Percentiles rank a stretch among this genome's conserved stretches.
Conservation (phyloP, 192 early-diverging fungal genomes). For the Rhizophagus clarus region DNA sequence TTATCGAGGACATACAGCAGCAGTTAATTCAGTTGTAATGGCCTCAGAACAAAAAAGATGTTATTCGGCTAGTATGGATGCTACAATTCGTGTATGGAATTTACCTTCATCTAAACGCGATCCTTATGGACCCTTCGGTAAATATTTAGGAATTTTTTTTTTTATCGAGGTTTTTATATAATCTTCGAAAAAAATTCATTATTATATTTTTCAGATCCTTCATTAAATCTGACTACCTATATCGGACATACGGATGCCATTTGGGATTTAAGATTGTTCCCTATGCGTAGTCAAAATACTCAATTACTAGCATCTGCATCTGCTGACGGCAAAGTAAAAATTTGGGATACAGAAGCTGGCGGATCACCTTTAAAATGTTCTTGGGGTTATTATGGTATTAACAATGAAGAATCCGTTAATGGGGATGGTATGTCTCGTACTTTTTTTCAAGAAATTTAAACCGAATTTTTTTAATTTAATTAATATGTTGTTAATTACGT, state of each 20-base stretch:
- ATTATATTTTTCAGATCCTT: conserved; percentile 43
- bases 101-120: conserved; percentile 58
- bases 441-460: background rate
- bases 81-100: conserved; percentile 68
- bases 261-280: conserved; percentile 81
- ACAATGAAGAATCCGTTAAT: conserved; percentile 18
- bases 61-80: conserved; percentile 75
- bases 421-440: conserved; percentile 6
- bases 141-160: conserved; percentile 9
- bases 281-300: conserved; percentile 48
- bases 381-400: conserved; percentile 46
- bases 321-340: conserved; percentile 78
- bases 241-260: conserved; percentile 83
- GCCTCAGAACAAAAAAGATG: conserved; percentile 58
- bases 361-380: conserved; percentile 52
- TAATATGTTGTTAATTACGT: background rate
- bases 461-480: no score
- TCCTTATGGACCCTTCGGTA: conserved; percentile 58
- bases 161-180: background rate
- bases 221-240: conserved; percentile 59
- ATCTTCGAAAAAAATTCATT: conserved; percentile 15
- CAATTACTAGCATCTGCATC: conserved; percentile 72
- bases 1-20: conserved; percentile 73
- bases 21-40: conserved; percentile 68
- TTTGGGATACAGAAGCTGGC: conserved; percentile 69